Evolutionary conservation across 1,284 basidiomycete species (phyloP).

Genomic region (Prillingera fragicola): DNA sequence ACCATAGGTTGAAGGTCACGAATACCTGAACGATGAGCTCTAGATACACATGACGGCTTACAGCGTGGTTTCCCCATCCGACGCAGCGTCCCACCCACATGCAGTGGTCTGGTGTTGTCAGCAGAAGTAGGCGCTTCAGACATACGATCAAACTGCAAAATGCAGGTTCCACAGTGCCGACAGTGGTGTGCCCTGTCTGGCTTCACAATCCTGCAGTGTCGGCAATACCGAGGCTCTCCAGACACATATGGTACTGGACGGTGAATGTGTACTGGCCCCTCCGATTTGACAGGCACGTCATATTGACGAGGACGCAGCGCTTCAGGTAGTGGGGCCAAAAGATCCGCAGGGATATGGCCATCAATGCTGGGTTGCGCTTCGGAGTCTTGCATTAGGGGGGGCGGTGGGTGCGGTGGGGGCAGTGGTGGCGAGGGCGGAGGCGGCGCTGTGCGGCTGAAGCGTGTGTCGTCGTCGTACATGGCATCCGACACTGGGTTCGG

Average conservation of each 20-base stretch:
- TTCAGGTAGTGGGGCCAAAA: neutral
- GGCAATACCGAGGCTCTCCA: slow-evolving; percentile 34
- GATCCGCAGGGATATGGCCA: neutral
- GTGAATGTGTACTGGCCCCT: slow-evolving; percentile 2
- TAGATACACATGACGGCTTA: neutral
- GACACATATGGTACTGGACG: slow-evolving; percentile 30
- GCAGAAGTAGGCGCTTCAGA: neutral
- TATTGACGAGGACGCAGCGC: neutral
- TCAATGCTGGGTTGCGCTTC: neutral
- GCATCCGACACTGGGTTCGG: neutral
- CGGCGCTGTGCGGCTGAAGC: neutral
- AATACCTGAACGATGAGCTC: slow-evolving; percentile 33
- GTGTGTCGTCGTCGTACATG: neutral
- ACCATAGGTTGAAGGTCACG: slow-evolving; percentile 44
- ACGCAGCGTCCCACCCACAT: slow-evolving; percentile 47
- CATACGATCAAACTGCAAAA: slow-evolving; percentile 40
- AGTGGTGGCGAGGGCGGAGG: neutral
- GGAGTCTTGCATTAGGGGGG: neutral
- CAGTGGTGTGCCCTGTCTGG: slow-evolving; percentile 47
- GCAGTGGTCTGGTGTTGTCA: slow-evolving; percentile 32
- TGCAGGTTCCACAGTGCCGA: slow-evolving; percentile 45
- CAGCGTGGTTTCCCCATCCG: slow-evolving; percentile 42
- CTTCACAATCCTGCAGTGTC: slow-evolving; percentile 43
- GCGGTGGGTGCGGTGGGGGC: neutral
- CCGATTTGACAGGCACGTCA: neutral